Evolutionary conservation across 192 early-diverging fungal genomes (phyloP), one percentile per base, ranked within the genome.

Genomic region (Bifiguratus adelaidae): DNA sequence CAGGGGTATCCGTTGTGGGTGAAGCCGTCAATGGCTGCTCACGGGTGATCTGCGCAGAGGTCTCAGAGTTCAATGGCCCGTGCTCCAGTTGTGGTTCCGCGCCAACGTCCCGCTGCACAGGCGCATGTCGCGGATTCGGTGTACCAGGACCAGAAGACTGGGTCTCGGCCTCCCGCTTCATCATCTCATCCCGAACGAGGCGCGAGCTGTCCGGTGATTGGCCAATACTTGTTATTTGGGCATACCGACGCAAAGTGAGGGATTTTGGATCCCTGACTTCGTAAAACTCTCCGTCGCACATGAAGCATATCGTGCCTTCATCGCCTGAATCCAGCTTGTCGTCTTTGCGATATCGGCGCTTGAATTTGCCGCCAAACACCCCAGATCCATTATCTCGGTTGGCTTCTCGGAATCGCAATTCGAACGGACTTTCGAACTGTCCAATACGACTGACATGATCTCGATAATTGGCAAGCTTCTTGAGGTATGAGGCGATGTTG

Each of bases 201-300:
- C 76, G 67, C 22, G 65, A 69, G 37, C 56, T 45, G 33, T 66
- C 68, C 4, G 71, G 74, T 12, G 60, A 56, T 42, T 57, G 53
- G 23, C 80, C 81, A 11, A 83, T 52, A 13, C 78, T 75, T 63
- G 71, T 78, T 27, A 86, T 80, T 41, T 80, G 79, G 16, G 77
- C 72, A 45, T 68, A 77, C 52, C 83, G 71, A 18, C 70, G 50
- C 12, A 82, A 72, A 15, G 65, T 73, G 20, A 86, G 61, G 36
- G 60, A 55, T 26, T 73, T 76, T 8, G 81, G 74, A 23, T 60
- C 60, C 48, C 68, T 73, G 45, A 81, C 61, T 52, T 82, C 81
- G 47, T 81, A 80, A 47, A 86, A 86, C 60, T 86, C 83, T 29
- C 83, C 83, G 57, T 86, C 83, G 61, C 80, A 78, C 83, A 86